Base-by-base conservation (phyloP, 129 eudicot genomes). In the Helichrysum umbraculigerum region DNA sequence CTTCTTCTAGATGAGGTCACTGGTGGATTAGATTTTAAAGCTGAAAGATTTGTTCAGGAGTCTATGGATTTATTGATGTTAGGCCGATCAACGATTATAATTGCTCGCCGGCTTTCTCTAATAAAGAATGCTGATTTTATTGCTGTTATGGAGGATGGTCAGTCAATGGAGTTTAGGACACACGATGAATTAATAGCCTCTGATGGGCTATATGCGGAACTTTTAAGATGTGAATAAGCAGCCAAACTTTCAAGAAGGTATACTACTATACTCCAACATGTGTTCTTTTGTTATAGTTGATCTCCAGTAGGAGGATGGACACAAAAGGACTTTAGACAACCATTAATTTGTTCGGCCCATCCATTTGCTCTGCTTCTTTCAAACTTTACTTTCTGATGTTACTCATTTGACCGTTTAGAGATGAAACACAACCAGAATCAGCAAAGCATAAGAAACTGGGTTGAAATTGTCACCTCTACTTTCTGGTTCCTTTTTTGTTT, bases 181-280 rank as follows among this genome's bases (percentile, higher is more conserved):
- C 98, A 93, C 65, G 98, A 93, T 72, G 98, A 93, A 79, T 67
- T 93, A 76, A 82, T 91, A 19, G 82, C 87, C 86, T 88, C 90
- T 52, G 93, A 88, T 87, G 97, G 98, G 61, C 84, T 93, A 22
- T 93, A 93, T 81, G 93, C 98, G 10, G 98, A 93, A 72, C 97
- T 93, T 79, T 84, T 93, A n/a, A 87, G 86, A 81, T 90, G 96
- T 73, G 98, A 93, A 83, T 97, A 93, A 87, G 98, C 98, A 28
- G 96, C 97, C 61, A 93, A 93, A 87, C 96, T 93, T 66, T 97
- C 98, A 32, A 84, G 98, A 78, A 90, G 98, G 98, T n/a, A n/a
- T n/a, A n/a, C n/a, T n/a, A n/a, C n/a, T 92, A 88, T 21, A 58
- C 44, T 39, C 12, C 12, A 39, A 8, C 44, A 7, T 11, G 44